Evolutionary conservation across 129 eudicot species (phyloP), one percentile per base, ranked within the genome.

Genomic region (Daucus carota): DNA sequence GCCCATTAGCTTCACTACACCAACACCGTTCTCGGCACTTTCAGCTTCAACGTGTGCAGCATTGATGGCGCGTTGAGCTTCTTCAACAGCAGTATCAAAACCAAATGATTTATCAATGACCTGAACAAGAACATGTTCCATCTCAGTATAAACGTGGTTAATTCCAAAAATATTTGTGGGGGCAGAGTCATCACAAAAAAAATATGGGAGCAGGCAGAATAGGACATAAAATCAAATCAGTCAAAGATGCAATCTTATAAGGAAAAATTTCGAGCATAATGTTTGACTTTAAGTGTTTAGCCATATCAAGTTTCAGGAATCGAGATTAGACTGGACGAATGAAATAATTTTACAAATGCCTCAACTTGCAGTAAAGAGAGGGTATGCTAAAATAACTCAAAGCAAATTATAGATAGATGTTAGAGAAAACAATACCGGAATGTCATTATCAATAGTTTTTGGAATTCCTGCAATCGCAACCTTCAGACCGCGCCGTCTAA

Each of bases 11-110:
- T 93, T 93, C 81, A 93, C 96, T 14, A 93, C 95, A 48, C 98
- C 98, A 77, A 93, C 70, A 42, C 98, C 96, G 34, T 93, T 90
- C 83, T 87, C 95, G 26, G 92, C 87, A 88, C 98, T 93, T 76
- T 85, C 88, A 40, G 98, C 93, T 86, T 92, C 97, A 79, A 90
- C 97, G 73, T 92, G 96, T 74, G 98, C 98, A 76, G 98, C 96
- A 74, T 93, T 90, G 73, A 93, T 93, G 73, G 98, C 98, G 57
- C 96, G 90, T 80, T 93, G 98, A 77, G 98, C 98, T 79, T 93
- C 98, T 89, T 92, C 98, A 50, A 92, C 98, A 76, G 98, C 96
- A 81, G 98, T 88, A 86, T 93, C 98, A 85, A 93, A 93, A 71
- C 98, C 98, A 72, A 93, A 93, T 38, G 98, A 93, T 83, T 52